Percentiles rank a stretch among this genome's conserved stretches.
These are phyloP conservation scores for Mycena metata DNA, from an alignment of 768 basidiomycete genomes.

Conservation along the genomic window DNA sequence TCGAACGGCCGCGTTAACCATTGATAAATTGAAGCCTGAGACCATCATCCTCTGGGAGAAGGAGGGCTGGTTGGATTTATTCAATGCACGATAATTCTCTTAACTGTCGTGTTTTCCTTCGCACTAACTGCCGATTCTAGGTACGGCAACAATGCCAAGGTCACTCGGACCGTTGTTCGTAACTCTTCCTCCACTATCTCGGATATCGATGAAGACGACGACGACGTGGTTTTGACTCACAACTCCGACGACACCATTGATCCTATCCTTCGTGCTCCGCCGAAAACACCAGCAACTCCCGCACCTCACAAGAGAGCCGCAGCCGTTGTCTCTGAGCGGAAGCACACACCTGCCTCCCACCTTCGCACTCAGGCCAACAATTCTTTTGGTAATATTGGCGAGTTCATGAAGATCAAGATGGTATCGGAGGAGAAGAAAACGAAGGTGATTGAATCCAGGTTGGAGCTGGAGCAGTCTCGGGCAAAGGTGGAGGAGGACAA, in stretches of 20 bases:
- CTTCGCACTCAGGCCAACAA: slow-evolving; percentile 12
- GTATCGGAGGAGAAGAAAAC: slow-evolving; percentile 15
- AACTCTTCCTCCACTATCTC: slow-evolving; percentile 1
- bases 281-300: no score
- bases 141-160: slow-evolving; percentile 10
- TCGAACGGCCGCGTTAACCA: not conserved
- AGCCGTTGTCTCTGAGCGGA: slow-evolving; percentile 16
- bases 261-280: no score
- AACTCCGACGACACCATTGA: no score
- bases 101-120: slow-evolving; percentile 2
- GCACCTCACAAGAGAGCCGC: no score
- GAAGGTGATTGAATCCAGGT: not conserved
- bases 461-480: slow-evolving; percentile 1
- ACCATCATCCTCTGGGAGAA: not conserved
- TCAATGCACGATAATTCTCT: slow-evolving; percentile 5
- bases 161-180: not conserved
- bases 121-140: no score
- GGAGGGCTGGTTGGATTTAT: slow-evolving; percentile 15
- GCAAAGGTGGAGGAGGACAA: not conserved
- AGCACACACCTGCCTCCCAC: not conserved
- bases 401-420: slow-evolving; percentile 20
- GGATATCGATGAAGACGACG: not conserved
- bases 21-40: not conserved
- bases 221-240: no score
- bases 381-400: slow-evolving; percentile 12